Evolutionary conservation across 176 grass and related monocot species (phyloP).

Genomic region (Aegilops longissima): DNA sequence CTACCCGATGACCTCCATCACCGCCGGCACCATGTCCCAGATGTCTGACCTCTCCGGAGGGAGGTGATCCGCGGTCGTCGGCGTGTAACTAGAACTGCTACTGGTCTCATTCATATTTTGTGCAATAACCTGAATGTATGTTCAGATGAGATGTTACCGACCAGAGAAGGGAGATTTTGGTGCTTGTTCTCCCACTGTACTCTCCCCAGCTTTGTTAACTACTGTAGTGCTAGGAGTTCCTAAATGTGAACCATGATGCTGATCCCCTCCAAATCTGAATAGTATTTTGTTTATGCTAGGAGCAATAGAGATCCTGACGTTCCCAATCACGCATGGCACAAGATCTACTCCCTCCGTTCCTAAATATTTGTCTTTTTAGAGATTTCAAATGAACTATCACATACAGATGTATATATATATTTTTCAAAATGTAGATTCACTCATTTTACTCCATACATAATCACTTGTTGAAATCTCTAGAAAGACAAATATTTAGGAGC

Average conservation of each 20-base stretch:
- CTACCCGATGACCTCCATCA: constrained; percentile 36
- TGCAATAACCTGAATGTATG: not conserved
- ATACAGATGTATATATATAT: too few species aligned
- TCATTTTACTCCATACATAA: too few species aligned
- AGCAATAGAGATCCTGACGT: not conserved
- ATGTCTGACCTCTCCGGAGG: constrained; percentile 53
- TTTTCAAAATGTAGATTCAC: too few species aligned
- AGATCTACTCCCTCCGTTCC: too few species aligned
- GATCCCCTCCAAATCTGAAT: not conserved
- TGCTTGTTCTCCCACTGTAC: not conserved
- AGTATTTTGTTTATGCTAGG: not conserved
- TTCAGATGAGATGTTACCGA: not conserved
- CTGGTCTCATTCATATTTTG: not conserved
- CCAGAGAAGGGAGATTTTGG: not conserved
- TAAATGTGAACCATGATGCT: not conserved
- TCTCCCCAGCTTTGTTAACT: not conserved
- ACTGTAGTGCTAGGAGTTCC: not conserved
- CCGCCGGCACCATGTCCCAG: constrained; percentile 25
- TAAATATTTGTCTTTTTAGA: too few species aligned
- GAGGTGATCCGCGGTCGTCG: constrained; percentile 12
- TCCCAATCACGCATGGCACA: not conserved
- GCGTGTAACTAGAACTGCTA: not conserved
- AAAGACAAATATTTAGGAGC: too few species aligned
- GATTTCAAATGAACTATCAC: too few species aligned
- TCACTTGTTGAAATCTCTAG: too few species aligned